Base-by-base conservation (phyloP, 75 land plant genomes). In the Picea sitchensis region DNA sequence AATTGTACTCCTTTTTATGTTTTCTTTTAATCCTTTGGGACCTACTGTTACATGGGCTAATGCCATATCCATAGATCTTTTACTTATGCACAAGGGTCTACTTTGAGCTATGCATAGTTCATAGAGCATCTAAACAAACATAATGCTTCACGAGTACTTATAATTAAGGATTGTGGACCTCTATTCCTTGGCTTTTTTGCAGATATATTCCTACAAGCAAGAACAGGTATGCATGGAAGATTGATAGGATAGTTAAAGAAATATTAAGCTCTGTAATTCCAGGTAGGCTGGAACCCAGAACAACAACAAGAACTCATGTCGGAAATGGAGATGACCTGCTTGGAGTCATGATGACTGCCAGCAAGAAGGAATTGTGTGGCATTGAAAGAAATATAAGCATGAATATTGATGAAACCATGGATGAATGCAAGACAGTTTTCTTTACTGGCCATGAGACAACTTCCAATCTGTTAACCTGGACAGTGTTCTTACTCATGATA, bases 371-470 rank as follows among this genome's bases (percentile, higher is more conserved):
- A 31, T 23, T 78, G 13, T 11, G 8, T 47, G 58, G 58, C 26
- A 65, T 44, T 44, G 59, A 81, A 71, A 84, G 79, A 36, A 78
- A 85, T 8, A 21, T 78, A 58, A 83, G 62, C 51, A 5, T 88
- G 31, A 80, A 58, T 31, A 61, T 77, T 1, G 87, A 93, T 5
- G 91, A 89, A 32, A 79, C 90, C 21, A 88, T 92, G 14, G 88
- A 90, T 23, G 92, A 92, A 78, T 92, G 92, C 79, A 92, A 88
- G 80, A 86, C 86, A 14, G 88, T 92, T 73, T 90, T 81, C 81
- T 86, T 92, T 78, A 90, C 87, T 13, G 92, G 94, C 56, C 89
- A 90, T 64, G 91, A 90, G 80, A 89, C 94, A 15, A 90, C 87
- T 26, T 81, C 90, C 13, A 5, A 17, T 38, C 58, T 69, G 31